Evolutionary conservation across 306 rosid species (phyloP).

Genomic region (Lagenaria siceraria): DNA sequence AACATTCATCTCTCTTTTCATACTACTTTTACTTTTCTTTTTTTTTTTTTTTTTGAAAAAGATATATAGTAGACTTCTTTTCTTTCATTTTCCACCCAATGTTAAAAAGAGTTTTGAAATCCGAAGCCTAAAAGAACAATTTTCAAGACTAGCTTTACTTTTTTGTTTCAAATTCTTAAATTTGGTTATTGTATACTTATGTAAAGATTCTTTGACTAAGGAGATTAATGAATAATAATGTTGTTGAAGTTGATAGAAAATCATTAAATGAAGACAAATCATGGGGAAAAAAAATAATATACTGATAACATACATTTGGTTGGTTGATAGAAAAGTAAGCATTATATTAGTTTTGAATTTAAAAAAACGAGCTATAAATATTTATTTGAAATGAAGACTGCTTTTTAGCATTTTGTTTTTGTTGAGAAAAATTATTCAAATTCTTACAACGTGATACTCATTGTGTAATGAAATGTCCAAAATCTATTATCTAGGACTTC

Average conservation of each 20-base stretch:
- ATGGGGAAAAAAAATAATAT: not conserved
- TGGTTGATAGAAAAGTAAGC: not conserved
- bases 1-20: not conserved
- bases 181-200: no score
- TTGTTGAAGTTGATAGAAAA: not conserved
- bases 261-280: not conserved
- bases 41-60: not conserved
- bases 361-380: not conserved
- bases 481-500: no score
- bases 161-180: not conserved
- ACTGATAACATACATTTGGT: not conserved
- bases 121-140: not conserved
- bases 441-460: no score
- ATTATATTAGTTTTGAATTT: not conserved
- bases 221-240: not conserved
- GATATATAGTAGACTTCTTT: not conserved
- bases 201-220: no score
- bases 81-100: not conserved
- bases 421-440: not conserved
- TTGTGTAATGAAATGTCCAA: no score
- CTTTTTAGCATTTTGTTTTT: slow-evolving; percentile 19
- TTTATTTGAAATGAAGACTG: not conserved
- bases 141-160: not conserved
- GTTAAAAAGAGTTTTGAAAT: not conserved
- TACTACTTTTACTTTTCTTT: not conserved